Evolutionary conservation across 1,284 basidiomycete species (phyloP).

Genomic region (Ceratorhiza oryzae-sativae): DNA sequence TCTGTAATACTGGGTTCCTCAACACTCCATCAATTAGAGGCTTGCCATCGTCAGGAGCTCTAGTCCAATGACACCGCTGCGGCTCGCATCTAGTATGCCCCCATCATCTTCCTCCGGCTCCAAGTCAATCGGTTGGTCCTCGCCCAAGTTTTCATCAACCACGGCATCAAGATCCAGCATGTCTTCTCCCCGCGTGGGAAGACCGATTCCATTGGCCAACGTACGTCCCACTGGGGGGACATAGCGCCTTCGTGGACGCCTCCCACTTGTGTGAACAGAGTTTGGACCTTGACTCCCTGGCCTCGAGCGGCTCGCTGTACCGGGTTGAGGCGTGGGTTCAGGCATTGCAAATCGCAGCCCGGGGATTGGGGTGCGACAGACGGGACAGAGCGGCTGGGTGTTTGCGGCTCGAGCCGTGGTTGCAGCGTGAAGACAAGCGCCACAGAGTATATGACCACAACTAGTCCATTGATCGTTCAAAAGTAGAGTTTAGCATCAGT

Average conservation of each 20-base stretch:
- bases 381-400: constrained; percentile 8
- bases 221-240: constrained; percentile 1
- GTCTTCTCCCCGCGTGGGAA: constrained; percentile 19
- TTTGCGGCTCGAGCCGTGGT: neutral
- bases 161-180: constrained; percentile 1
- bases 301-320: neutral
- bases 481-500: neutral
- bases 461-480: neutral
- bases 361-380: constrained; percentile 27
- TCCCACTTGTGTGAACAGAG: neutral
- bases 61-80: constrained; percentile 24
- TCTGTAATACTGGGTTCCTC: too few species aligned
- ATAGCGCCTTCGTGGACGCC: constrained; percentile 1
- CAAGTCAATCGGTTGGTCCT: constrained; percentile 3
- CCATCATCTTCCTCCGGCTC: neutral
- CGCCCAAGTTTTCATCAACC: neutral
- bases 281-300: constrained; percentile 1
- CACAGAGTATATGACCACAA: constrained; percentile 34
- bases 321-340: neutral
- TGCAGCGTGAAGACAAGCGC: constrained; percentile 27
- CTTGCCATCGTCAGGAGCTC: constrained; percentile 23
- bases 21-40: neutral
- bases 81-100: neutral
- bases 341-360: constrained; percentile 13
- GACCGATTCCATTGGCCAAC: neutral